These are phyloP conservation scores for Blumeriella jaapii DNA, from an alignment of 2,329 filamentous ascomycete genomes.

Conservation along the genomic window DNA sequence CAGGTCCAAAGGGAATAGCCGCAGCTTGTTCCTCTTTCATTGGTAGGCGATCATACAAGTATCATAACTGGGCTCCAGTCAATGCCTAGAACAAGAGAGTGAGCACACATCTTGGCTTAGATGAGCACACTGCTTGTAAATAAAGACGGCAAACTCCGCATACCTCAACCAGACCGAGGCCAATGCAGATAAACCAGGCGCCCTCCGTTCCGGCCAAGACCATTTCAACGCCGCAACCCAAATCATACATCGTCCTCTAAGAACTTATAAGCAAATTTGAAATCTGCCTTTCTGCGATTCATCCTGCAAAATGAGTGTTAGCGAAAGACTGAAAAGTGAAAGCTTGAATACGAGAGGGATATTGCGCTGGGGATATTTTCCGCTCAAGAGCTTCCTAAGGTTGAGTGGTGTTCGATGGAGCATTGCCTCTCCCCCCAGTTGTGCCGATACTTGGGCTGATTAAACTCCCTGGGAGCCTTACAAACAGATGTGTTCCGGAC, in stretches of 20 bases:
- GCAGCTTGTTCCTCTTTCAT: conserved; percentile 2
- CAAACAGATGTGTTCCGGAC: too few relatives aligned
- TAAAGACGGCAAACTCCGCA: conserved; percentile 19
- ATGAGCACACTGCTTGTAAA: conserved; percentile 23
- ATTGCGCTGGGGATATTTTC: too few relatives aligned
- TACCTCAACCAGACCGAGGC: conserved; percentile 46
- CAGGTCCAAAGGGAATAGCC: too few relatives aligned
- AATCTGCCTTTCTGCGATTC: conserved; percentile 95
- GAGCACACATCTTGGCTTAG: conserved; percentile 13
- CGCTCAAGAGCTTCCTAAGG: too few relatives aligned
- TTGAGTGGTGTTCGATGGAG: too few relatives aligned
- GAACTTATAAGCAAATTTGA: conserved; percentile 97
- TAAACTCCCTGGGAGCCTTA: too few relatives aligned
- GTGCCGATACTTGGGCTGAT: too few relatives aligned
- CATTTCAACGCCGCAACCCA: conserved; percentile 48
- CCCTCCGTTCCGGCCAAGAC: conserved; percentile 59
- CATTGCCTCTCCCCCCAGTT: too few relatives aligned
- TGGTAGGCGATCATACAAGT: conserved; percentile 2
- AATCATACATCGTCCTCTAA: conserved; percentile 78
- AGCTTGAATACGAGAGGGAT: neutral
- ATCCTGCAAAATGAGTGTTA: conserved; percentile 51
- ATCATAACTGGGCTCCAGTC: neutral
- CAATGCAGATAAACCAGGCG: conserved; percentile 43
- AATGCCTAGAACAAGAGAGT: conserved; percentile 1
- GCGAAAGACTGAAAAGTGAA: conserved; percentile 1